Evolutionary conservation across 768 basidiomycete species (phyloP).

Genomic region (Clathrus columnatus): DNA sequence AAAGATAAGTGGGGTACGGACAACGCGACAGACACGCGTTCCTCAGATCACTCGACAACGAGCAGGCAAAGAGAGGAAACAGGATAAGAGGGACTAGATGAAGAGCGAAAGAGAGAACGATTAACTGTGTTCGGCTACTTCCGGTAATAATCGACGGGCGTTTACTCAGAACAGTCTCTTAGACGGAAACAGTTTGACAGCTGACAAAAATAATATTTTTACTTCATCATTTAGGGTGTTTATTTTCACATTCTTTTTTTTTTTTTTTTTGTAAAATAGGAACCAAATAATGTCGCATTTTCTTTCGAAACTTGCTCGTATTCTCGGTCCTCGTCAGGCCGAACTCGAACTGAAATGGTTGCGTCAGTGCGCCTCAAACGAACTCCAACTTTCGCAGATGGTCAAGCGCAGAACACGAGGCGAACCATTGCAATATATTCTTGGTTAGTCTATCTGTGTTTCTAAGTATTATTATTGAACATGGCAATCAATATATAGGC

Average conservation of each 20-base stretch:
- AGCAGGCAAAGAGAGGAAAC: background rate
- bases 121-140: background rate
- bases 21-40: background rate
- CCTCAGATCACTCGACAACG: background rate
- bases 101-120: background rate
- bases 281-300: background rate
- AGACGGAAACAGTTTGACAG: slow-evolving; percentile 5
- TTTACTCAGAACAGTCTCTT: background rate
- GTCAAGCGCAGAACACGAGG: slow-evolving; percentile 52
- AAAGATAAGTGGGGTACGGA: background rate
- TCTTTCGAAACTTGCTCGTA: slow-evolving; percentile 19
- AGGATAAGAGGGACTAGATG: background rate
- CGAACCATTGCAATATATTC: slow-evolving; percentile 86
- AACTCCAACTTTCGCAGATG: slow-evolving; percentile 25
- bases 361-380: slow-evolving; percentile 22
- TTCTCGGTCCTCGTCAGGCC: slow-evolving; percentile 29
- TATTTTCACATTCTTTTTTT: background rate
- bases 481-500: slow-evolving; percentile 32
- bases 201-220: background rate
- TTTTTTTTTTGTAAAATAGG: background rate
- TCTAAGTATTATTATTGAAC: background rate
- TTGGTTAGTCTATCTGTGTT: slow-evolving; percentile 43
- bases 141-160: slow-evolving; percentile 6
- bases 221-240: too few relatives aligned
- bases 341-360: slow-evolving; percentile 44